Conservation (phyloP, 345 rosid genomes). For the Brassica cretica region DNA sequence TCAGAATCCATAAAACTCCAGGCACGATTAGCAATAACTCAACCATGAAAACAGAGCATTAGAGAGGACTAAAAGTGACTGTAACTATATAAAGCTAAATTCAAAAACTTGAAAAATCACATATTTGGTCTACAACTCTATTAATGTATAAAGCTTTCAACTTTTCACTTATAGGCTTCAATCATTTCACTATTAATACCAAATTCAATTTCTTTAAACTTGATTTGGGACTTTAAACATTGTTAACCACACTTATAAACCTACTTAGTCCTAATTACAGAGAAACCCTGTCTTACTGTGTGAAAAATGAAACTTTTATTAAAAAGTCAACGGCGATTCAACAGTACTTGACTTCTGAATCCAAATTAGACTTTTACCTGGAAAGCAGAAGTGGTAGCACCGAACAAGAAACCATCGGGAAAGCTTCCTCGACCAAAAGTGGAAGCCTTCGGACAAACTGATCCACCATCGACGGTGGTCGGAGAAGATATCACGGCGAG, state of each 20-base stretch:
- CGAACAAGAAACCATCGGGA: conserved; percentile 41
- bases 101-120: not conserved
- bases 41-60: conserved; percentile 13
- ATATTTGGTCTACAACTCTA: not conserved
- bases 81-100: not conserved
- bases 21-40: not conserved
- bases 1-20: not conserved
- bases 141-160: conserved; percentile 1
- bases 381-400: conserved; percentile 43
- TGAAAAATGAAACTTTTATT: not conserved
- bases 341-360: not conserved
- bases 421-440: conserved; percentile 41
- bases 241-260: not conserved
- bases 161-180: not conserved
- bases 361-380: conserved; percentile 31
- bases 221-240: not conserved
- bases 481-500: conserved; percentile 22
- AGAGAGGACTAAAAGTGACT: not conserved
- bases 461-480: conserved; percentile 15
- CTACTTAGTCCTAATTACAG: not conserved
- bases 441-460: conserved; percentile 30
- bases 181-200: not conserved
- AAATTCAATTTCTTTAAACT: conserved; percentile 1
- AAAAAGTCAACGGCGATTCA: conserved; percentile 17
- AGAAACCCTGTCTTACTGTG: not conserved